Conservation (phyloP, 257 asterid genomes). For the Coffea canephora region DNA sequence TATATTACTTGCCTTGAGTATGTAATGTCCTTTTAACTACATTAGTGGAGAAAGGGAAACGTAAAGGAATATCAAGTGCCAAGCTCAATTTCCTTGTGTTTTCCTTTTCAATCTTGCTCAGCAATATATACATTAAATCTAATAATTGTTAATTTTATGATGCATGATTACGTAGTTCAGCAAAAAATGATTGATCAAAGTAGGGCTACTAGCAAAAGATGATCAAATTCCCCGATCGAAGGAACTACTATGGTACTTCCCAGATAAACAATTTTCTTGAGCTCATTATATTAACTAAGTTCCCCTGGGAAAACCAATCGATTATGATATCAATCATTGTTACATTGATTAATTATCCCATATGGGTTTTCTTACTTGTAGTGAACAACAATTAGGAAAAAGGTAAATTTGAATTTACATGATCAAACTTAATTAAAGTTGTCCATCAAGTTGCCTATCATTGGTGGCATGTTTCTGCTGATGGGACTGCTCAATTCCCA, state of each 20-base stretch:
- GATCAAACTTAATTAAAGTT: background rate
- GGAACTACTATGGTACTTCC: background rate
- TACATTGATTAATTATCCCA: background rate
- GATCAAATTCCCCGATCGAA: too few relatives aligned
- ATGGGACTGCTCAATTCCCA: conserved; percentile 35
- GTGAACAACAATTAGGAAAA: background rate
- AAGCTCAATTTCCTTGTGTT: background rate
- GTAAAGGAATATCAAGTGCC: background rate
- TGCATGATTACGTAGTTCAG: background rate
- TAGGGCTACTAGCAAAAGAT: too few relatives aligned
- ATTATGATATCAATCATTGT: background rate
- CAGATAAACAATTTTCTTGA: background rate
- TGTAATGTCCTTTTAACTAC: background rate
- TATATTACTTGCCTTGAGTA: background rate
- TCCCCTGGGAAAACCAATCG: too few relatives aligned
- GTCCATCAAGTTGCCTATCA: background rate
- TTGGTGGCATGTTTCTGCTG: conserved; percentile 18
- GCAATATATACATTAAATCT: background rate
- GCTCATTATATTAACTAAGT: background rate
- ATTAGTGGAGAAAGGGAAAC: background rate
- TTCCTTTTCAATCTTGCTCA: background rate
- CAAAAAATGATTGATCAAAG: background rate
- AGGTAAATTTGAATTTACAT: background rate
- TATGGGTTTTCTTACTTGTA: background rate
- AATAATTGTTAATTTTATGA: background rate